These are phyloP conservation scores for Epichloe coenophiala DNA, from an alignment of 2,329 filamentous ascomycete species.

Conservation along the genomic window DNA sequence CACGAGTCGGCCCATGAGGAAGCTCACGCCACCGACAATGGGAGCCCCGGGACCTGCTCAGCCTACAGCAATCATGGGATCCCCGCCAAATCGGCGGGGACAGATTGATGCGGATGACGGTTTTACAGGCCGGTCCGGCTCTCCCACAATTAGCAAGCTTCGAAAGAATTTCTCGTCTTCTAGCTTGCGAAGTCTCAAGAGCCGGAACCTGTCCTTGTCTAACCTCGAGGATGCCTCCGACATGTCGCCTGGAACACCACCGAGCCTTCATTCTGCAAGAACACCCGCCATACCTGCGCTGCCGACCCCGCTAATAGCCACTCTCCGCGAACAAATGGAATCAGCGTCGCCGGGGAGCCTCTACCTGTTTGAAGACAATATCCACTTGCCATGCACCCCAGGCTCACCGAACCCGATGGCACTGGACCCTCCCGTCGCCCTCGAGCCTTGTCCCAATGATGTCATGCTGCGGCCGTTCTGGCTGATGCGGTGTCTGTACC, in stretches of 20 bases:
- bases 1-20: constrained; percentile 1
- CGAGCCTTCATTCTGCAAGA: constrained; percentile 52
- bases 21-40: constrained; percentile 1
- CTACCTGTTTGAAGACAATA: constrained; percentile 72
- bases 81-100: constrained; percentile 20
- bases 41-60: constrained; percentile 3
- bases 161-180: constrained; percentile 59
- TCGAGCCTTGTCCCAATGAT: constrained; percentile 87
- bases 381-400: constrained; percentile 53
- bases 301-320: constrained; percentile 52
- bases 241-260: constrained; percentile 59
- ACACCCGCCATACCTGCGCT: constrained; percentile 41
- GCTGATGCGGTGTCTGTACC: constrained; percentile 90
- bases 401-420: constrained; percentile 52
- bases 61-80: constrained; percentile 10
- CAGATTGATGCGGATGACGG: constrained; percentile 24
- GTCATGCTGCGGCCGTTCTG: constrained; percentile 89
- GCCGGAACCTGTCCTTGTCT: constrained; percentile 57
- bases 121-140: constrained; percentile 31
- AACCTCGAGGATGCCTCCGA: constrained; percentile 50
- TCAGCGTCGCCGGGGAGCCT: constrained; percentile 52
- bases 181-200: constrained; percentile 57
- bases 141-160: constrained; percentile 36
- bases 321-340: constrained; percentile 44
- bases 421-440: constrained; percentile 54